Base-by-base conservation (phyloP, 371 early-diverging fungal species). In the Mortierella sp. region DNA sequence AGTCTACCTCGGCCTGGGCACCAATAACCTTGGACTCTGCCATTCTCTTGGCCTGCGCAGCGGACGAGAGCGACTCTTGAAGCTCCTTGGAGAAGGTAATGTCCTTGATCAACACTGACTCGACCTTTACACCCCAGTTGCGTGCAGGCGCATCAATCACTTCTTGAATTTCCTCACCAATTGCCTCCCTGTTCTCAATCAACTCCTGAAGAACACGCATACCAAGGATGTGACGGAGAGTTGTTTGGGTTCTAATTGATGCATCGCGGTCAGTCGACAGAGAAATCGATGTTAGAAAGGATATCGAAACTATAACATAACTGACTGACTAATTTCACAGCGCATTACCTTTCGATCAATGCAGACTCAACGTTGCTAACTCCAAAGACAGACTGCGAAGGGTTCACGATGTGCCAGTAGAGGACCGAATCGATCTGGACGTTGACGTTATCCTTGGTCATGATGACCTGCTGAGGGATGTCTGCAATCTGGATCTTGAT, bases 21-120 rank as follows among this genome's bases (percentile, higher is more conserved):
- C 93, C 89, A 76, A 97, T 97, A 58, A 97, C 91, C 87, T 96
- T 96, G 53, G 94, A 90, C 81, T 97, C 93, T 55, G 97, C 98
- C 45, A 96, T 86, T 24, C 98, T 86, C 73, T 94, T 91, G 63
- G 94, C 95, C 69, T 96, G 96, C 33, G 97, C 97, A 16, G 97
- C 97, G 5, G 95, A 89, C 3, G 96, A 91, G 33, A 97, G 86
- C 4, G 94, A 94, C 68, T 92, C 91, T 73, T 96, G 95, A 13
- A 97, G 83, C 62, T 96, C 96, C n/a, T 67, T 74, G 10, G 92
- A 87, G 85, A 97, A 92, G 22, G 85, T 77, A 13, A 97, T 81
- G 63, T 97, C 98, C 85, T 97, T 97, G 86, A 97, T 95, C 76
- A 97, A 70, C 40, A 94, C 92, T 0, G 92, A 88, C 75, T 94